A percentile compares a stretch with the other conserved stretches of the same genome.
These are phyloP conservation scores for Trametes cubensis DNA, from an alignment of 768 basidiomycete genomes.

Conservation along the genomic window DNA sequence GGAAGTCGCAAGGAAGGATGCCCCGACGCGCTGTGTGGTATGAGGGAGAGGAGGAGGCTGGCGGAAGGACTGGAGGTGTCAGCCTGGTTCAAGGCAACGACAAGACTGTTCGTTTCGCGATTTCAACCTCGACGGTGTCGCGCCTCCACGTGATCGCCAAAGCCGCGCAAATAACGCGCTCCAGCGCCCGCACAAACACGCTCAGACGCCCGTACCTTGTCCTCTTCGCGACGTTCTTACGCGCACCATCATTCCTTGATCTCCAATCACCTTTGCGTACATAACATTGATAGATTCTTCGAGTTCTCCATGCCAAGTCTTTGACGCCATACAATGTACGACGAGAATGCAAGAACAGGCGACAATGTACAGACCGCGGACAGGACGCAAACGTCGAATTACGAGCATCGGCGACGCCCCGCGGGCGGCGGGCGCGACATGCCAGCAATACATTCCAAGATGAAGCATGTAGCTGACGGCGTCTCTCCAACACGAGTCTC, in stretches of 20 bases:
- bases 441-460: constrained; percentile 10
- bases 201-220: constrained; percentile 4
- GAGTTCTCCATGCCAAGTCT: constrained; percentile 17
- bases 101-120: constrained; percentile 33
- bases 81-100: constrained; percentile 38
- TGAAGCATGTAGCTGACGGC: constrained; percentile 4
- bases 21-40: constrained; percentile 34
- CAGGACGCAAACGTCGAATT: constrained; percentile 2
- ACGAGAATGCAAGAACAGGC: background rate
- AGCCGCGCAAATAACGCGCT: constrained; percentile 36
- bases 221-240: constrained; percentile 13
- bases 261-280: constrained; percentile 10
- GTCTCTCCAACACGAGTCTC: constrained; percentile 16
- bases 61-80: constrained; percentile 34
- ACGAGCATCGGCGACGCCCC: background rate
- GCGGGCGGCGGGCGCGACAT: background rate
- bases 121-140: constrained; percentile 33
- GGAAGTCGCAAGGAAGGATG: constrained; percentile 31
- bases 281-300: constrained; percentile 8
- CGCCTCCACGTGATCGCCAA: constrained; percentile 41
- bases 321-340: constrained; percentile 5
- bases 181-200: constrained; percentile 17
- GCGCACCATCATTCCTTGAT: constrained; percentile 25
- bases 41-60: constrained; percentile 27
- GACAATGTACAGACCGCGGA: background rate